phyloP scores from a whole-genome alignment of 441 rosid species.

The Gossypium schwendimanii region DNA sequence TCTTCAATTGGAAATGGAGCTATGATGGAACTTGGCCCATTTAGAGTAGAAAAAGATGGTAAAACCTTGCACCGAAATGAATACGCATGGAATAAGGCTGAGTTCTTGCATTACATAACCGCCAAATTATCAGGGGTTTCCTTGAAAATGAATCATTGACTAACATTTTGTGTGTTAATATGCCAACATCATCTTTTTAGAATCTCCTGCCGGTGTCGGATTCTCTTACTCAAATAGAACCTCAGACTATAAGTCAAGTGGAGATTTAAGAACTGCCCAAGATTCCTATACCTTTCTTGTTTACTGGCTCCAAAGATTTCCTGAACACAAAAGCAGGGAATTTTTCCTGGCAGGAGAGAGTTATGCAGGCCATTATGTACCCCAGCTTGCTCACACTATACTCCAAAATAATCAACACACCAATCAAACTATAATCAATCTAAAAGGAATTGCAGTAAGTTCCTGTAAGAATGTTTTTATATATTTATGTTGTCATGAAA shows the following conservation, averaged over 20 bases:
- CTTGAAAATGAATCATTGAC: not conserved
- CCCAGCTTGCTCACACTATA: constrained; percentile 24
- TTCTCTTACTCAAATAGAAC: constrained; percentile 29
- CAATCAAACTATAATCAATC: constrained; percentile 16
- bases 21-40: constrained; percentile 27
- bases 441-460: constrained; percentile 23
- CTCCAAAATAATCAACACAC: constrained; percentile 14
- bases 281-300: constrained; percentile 26
- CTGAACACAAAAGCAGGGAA: constrained; percentile 24
- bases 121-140: not conserved
- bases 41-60: constrained; percentile 20
- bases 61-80: constrained; percentile 15
- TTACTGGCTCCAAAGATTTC: constrained; percentile 25
- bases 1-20: constrained; percentile 30
- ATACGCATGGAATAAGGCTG: constrained; percentile 22
- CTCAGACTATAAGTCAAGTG: constrained; percentile 18
- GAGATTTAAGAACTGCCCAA: constrained; percentile 24
- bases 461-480: not conserved
- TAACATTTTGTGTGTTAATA: not conserved
- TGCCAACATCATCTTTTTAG: constrained; percentile 25
- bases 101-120: not conserved
- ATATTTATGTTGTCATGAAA: not conserved
- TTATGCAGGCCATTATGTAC: constrained; percentile 30
- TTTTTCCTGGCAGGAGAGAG: constrained; percentile 28
- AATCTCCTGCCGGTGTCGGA: constrained; percentile 28